Evolutionary conservation across 2,329 filamentous ascomycete species (phyloP), one percentile per base, ranked within the genome.

Genomic region (Daldinia eschscholtzii): DNA sequence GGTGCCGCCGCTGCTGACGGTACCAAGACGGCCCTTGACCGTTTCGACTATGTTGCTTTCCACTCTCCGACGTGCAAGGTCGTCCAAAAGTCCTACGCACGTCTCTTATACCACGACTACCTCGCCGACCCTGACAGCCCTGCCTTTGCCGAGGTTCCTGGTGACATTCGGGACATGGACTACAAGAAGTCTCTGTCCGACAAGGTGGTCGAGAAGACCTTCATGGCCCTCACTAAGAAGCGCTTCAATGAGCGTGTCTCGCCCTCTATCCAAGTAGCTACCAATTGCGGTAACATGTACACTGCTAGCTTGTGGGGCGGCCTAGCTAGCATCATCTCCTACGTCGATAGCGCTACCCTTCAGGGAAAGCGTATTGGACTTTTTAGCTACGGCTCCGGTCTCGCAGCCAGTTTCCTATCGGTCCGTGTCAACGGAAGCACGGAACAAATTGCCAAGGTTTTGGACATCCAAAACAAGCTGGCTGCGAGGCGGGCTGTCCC

Each of bases 31-130:
- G 83, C 86, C 56, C 82, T 96, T 67, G 92, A 95, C 81, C 90
- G 92, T 77, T 96, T 96, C 80, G 92, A 95, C 82, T 93, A 93
- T 84, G 82, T 96, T 79, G 82, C 89, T 68, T 96, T 94, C 89
- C 93, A 96, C 81, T 87, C 93, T 18, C 93, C 93, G 44, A 95
- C 90, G 71, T 96, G 93, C 91, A 96, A 96, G 85, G 86, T 94
- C 65, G 93, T 96, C 69, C 85, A 92, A 79, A 96, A 96, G 85
- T 94, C 92, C 18, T 96, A 94, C 79, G 93, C 88, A 67, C 91
- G 93, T 73, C 86, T 96, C 72, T 85, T 95, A 65, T 96, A 96
- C 87, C 93, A 95, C 80, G 93, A 96, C 83, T 96, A 91, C 85
- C 86, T 95, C 39, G 83, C 84, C 80, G 87, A 93, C 80, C 88